A percentile compares a stretch with the other conserved stretches of the same genome.
Conservation (phyloP, 805 yeast genomes). For the Hermanozyma aechmeae region DNA sequence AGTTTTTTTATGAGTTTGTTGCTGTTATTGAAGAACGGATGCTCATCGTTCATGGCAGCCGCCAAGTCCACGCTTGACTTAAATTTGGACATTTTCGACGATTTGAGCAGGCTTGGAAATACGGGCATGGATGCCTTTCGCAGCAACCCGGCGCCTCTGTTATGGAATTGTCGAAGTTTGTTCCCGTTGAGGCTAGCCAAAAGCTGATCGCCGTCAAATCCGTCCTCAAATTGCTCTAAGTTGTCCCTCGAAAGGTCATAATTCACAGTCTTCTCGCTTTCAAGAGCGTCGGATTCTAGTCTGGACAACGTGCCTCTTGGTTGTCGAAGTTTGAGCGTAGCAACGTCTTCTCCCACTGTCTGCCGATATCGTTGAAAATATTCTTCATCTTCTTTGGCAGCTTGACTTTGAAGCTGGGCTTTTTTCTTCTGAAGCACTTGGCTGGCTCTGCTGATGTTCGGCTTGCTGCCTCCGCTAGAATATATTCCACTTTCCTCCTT, state of each 20-base stretch:
- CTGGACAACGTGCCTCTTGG: slow-evolving; percentile 3
- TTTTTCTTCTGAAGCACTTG: slow-evolving; percentile 1
- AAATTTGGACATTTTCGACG: slow-evolving; percentile 15
- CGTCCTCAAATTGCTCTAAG: slow-evolving; percentile 27
- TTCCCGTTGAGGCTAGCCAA: slow-evolving; percentile 3
- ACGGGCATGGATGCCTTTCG: slow-evolving; percentile 15
- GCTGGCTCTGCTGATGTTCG: background rate
- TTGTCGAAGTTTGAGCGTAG: slow-evolving; percentile 18
- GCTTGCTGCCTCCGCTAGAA: slow-evolving; percentile 10
- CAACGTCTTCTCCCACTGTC: slow-evolving; percentile 4
- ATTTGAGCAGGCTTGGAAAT: slow-evolving; percentile 6
- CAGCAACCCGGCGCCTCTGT: slow-evolving; percentile 1
- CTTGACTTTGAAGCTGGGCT: slow-evolving; percentile 14
- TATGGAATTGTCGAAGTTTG: slow-evolving; percentile 7
- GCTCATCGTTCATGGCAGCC: slow-evolving; percentile 8
- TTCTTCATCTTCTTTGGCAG: slow-evolving; percentile 16
- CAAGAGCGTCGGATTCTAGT: slow-evolving; percentile 13
- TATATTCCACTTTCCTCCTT: slow-evolving; percentile 28
- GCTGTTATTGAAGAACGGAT: slow-evolving; percentile 22
- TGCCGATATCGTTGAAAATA: too few relatives aligned
- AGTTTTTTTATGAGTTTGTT: slow-evolving; percentile 26
- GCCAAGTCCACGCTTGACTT: slow-evolving; percentile 25
- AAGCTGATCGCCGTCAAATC: slow-evolving; percentile 17
- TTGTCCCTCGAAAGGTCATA: slow-evolving; percentile 30
- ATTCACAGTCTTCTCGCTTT: slow-evolving; percentile 25